These are phyloP conservation scores for Cryptococcus deneoformans DNA, from an alignment of 1,284 basidiomycete genomes.

Conservation along the genomic window DNA sequence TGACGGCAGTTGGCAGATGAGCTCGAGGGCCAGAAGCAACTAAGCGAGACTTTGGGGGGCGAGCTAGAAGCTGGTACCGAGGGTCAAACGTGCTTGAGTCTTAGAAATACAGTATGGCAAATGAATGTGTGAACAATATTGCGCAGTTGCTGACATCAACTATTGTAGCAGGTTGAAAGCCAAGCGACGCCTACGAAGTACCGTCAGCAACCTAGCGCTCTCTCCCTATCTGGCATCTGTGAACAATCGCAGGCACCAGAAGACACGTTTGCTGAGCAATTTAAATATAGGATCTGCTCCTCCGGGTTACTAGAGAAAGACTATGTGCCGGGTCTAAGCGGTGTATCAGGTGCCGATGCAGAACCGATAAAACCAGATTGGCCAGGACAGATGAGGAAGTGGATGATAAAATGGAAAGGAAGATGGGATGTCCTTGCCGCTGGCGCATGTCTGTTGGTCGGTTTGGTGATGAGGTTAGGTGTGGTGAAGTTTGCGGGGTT, in stretches of 20 bases:
- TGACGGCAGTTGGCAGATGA: constrained; percentile 2
- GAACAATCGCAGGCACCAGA: background rate
- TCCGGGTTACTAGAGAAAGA: constrained; percentile 41
- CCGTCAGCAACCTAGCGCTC: background rate
- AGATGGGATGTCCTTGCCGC: constrained; percentile 25
- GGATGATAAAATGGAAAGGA: constrained; percentile 2
- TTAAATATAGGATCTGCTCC: constrained; percentile 43
- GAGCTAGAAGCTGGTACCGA: background rate
- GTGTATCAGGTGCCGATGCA: background rate
- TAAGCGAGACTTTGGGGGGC: background rate
- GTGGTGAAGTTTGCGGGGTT: constrained; percentile 2
- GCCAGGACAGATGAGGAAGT: background rate
- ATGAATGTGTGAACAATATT: background rate
- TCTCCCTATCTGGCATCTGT: constrained; percentile 3
- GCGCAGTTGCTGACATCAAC: constrained; percentile 1
- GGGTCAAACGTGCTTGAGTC: background rate
- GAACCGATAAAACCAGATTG: background rate
- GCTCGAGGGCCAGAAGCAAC: background rate
- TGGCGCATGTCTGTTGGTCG: constrained; percentile 12
- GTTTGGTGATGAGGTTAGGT: constrained; percentile 6
- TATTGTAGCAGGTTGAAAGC: background rate
- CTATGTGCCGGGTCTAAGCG: constrained; percentile 22
- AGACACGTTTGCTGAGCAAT: constrained; percentile 36
- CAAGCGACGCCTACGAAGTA: background rate
- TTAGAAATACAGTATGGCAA: constrained; percentile 1